These are phyloP conservation scores for Saccharomycopsis hybrid DNA, from an alignment of 1,139 yeast genomes.

Conservation along the genomic window DNA sequence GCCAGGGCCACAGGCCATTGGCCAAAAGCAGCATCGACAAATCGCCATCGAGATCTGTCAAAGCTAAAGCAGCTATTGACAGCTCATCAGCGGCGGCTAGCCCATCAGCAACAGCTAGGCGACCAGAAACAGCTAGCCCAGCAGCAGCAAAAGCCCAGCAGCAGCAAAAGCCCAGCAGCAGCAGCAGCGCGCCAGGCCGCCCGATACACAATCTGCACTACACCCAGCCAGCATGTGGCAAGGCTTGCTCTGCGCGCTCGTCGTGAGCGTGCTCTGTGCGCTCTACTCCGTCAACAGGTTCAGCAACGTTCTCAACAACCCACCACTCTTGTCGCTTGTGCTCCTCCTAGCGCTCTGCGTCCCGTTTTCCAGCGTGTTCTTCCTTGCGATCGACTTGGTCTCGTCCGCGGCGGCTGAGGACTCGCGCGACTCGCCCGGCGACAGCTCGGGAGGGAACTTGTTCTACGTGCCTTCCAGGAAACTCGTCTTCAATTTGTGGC, in stretches of 20 bases:
- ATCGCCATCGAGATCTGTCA: too few species aligned
- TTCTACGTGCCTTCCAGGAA: slow-evolving; percentile 39
- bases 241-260: slow-evolving; percentile 1
- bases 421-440: slow-evolving; percentile 24
- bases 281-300: slow-evolving; percentile 16
- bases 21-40: too few species aligned
- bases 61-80: too few species aligned
- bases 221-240: too few species aligned
- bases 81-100: too few species aligned
- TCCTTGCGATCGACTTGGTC: slow-evolving; percentile 50
- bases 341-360: slow-evolving; percentile 28
- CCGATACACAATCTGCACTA: too few species aligned
- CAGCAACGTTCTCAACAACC: slow-evolving; percentile 12
- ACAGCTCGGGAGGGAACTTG: slow-evolving; percentile 25
- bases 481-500: slow-evolving; percentile 58
- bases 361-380: slow-evolving; percentile 48
- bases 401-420: slow-evolving; percentile 29
- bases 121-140: too few species aligned
- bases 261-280: slow-evolving; percentile 5
- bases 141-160: too few species aligned
- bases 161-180: too few species aligned
- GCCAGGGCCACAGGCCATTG: too few species aligned
- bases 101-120: too few species aligned
- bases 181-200: too few species aligned
- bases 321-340: slow-evolving; percentile 14